phyloP scores from a whole-genome alignment of 139 green algal species.

The Picochlorum sp. region DNA sequence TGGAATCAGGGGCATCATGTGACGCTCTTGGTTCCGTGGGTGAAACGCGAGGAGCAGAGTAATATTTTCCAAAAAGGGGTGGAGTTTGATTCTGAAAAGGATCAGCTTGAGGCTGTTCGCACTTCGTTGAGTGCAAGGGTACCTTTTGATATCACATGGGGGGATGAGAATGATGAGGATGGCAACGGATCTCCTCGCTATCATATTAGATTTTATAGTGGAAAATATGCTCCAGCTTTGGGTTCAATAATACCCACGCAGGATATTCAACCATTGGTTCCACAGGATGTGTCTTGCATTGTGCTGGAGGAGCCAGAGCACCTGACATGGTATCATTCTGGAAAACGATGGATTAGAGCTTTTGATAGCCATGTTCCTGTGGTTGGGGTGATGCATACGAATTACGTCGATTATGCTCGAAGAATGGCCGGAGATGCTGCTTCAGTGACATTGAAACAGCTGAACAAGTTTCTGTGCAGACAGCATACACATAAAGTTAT shows the following conservation, averaged over 20 bases:
- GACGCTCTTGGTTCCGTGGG: constrained; percentile 56
- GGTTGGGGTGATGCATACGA: constrained; percentile 49
- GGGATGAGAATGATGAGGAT: not conserved
- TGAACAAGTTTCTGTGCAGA: constrained; percentile 65
- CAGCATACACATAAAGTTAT: constrained; percentile 82
- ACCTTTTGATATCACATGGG: not conserved
- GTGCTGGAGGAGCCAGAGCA: constrained; percentile 66
- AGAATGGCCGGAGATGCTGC: constrained; percentile 4
- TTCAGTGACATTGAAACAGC: constrained; percentile 2
- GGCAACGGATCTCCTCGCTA: not conserved
- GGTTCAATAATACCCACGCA: constrained; percentile 49
- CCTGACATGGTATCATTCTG: constrained; percentile 65
- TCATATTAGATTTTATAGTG: constrained; percentile 17
- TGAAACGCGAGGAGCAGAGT: constrained; percentile 38
- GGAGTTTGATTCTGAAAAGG: constrained; percentile 38
- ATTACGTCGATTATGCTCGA: constrained; percentile 72
- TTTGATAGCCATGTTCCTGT: constrained; percentile 42
- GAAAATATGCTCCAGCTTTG: constrained; percentile 44
- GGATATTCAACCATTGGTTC: constrained; percentile 45
- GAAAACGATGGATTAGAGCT: constrained; percentile 44
- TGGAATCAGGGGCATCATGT: constrained; percentile 32
- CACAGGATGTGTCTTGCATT: constrained; percentile 39
- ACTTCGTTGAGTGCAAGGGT: constrained; percentile 25
- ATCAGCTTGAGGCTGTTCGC: constrained; percentile 4
- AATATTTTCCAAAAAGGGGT: constrained; percentile 36